A percentile compares a stretch with the other conserved stretches of the same genome.
phyloP scores from a whole-genome alignment of 2,329 filamentous ascomycete species.

The Emericellopsis atlantica region DNA sequence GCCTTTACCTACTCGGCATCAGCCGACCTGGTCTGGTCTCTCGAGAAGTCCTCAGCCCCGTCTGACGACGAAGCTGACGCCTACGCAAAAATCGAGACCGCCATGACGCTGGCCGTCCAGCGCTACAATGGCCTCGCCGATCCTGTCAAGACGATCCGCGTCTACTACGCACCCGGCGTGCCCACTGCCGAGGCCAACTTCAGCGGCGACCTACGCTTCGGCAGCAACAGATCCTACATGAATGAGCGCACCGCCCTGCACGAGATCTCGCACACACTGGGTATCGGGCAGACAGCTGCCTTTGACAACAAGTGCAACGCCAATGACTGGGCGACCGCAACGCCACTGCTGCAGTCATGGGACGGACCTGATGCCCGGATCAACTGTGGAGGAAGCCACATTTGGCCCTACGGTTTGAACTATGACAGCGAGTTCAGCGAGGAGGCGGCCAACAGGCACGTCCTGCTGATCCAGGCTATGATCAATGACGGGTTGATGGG shows the following conservation, averaged over 20 bases:
- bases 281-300: slow-evolving; percentile 27
- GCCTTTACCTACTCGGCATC: slow-evolving; percentile 16
- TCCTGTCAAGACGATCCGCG: slow-evolving; percentile 23
- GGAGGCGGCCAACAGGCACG: slow-evolving; percentile 28
- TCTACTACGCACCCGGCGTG: slow-evolving; percentile 28
- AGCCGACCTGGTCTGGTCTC: slow-evolving; percentile 22
- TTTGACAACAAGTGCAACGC: slow-evolving; percentile 25
- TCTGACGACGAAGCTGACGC: slow-evolving; percentile 27
- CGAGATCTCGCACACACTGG: slow-evolving; percentile 33
- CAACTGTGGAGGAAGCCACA: slow-evolving; percentile 24
- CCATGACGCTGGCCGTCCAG: slow-evolving; percentile 25
- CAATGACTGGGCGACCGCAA: slow-evolving; percentile 26
- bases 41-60: slow-evolving; percentile 24
- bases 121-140: slow-evolving; percentile 22
- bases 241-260: slow-evolving; percentile 34
- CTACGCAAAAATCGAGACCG: slow-evolving; percentile 26
- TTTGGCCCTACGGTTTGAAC: slow-evolving; percentile 29
- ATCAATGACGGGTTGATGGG: slow-evolving; percentile 19
- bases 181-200: slow-evolving; percentile 31
- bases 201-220: slow-evolving; percentile 33
- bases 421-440: slow-evolving; percentile 31
- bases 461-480: slow-evolving; percentile 30
- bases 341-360: slow-evolving; percentile 23
- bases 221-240: slow-evolving; percentile 30
- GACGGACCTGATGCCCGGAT: slow-evolving; percentile 23